phyloP scores from a whole-genome alignment of 495 filamentous ascomycete species.

The Ramalina intermedia region DNA sequence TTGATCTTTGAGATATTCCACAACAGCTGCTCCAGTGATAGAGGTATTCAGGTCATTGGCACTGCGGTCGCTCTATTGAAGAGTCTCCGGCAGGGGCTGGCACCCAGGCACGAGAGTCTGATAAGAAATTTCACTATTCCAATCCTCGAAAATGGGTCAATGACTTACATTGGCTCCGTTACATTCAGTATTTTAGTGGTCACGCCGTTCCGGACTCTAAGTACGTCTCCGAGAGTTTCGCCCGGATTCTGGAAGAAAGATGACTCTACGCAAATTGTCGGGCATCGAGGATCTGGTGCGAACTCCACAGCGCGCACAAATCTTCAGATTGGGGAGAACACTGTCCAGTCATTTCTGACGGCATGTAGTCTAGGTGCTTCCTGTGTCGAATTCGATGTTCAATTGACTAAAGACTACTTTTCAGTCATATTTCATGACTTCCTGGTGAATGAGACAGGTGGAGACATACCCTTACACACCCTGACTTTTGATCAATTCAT shows the following conservation, averaged over 20 bases:
- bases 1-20: conserved; percentile 1
- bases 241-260: conserved; percentile 1
- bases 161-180: conserved; percentile 20
- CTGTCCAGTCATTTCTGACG: no score
- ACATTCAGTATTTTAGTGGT: conserved; percentile 20
- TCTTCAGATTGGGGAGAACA: no score
- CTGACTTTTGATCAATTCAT: conserved; percentile 25
- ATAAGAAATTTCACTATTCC: conserved; percentile 19
- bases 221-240: neutral
- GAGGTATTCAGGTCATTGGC: conserved; percentile 6
- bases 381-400: conserved; percentile 22
- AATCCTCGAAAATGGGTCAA: conserved; percentile 13
- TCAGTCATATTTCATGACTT: conserved; percentile 27
- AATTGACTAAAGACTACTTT: conserved; percentile 22
- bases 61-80: conserved; percentile 13
- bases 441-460: conserved; percentile 20
- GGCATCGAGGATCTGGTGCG: conserved; percentile 5
- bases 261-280: neutral
- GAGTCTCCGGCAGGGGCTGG: conserved; percentile 5
- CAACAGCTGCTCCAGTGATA: neutral
- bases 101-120: conserved; percentile 18
- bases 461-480: conserved; percentile 23
- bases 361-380: no score
- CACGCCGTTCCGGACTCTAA: conserved; percentile 11
- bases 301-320: conserved; percentile 9